Base-by-base conservation (phyloP, 805 yeast species). In the Lipomyces sp. region DNA sequence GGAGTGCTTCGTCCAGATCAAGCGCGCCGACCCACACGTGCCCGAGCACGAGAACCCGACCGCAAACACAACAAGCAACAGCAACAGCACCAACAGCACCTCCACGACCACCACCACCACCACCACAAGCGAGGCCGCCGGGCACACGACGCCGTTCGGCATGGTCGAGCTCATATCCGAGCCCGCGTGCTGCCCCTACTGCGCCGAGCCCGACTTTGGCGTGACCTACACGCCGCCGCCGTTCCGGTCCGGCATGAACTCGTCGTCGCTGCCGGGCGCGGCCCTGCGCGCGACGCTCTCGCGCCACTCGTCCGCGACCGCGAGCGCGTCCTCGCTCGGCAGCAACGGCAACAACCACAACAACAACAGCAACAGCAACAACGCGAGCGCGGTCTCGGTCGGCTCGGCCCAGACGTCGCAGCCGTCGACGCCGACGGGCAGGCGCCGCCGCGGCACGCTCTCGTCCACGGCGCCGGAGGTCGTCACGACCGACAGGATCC, bases 1-100 rank as follows among this genome's bases (percentile, higher is more conserved):
- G 1, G 98, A 91, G 69, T 91, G 98, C 65, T 93, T 91, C 76
- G 97, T 91, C 10, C 97, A 91, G 68, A 89, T 91, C 65, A 88
- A 86, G 67, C 77, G 98, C 45, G 71, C 82, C 31, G 95, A 87
- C 10, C 98, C 98, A 0, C 98, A 91, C 69, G 87, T 89, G 31
- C 96, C 96, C 1, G 80, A 66, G 57, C 74, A 45, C 36, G 51
- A 47, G 22, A 23, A 16, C 11, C 24, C 23, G 13, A 59, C 60
- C 43, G 70, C 68, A 31, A 67, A 64, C 24, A 60, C 63, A 11
- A 65, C 66, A 39, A 54, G 43, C 43, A 34, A 47, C 47, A 22
- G 29, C 8, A n/a, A 19, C n/a, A 24, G 24, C 3, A n/a, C 28
- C 28, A 8, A 19, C 29, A 21, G 19, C 8, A 24, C 28, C 6